These are phyloP conservation scores for Eucalyptus leucophloia DNA, from an alignment of 345 rosid genomes.

Conservation along the genomic window DNA sequence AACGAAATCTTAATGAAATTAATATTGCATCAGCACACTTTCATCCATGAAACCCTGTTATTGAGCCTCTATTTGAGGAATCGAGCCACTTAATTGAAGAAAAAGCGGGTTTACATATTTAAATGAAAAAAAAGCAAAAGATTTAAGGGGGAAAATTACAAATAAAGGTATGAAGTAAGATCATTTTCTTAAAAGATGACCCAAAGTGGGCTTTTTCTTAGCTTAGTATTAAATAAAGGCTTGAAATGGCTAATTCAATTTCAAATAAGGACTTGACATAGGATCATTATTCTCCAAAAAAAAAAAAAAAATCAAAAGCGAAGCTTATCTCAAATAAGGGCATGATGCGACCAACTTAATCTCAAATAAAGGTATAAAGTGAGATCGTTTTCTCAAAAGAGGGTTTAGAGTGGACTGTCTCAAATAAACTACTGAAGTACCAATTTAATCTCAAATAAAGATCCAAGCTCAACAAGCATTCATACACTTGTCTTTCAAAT, in stretches of 20 bases:
- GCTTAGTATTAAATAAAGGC: neutral
- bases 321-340: too few species aligned
- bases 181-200: neutral
- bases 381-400: rapidly evolving
- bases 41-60: neutral
- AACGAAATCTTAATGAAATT: neutral
- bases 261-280: neutral
- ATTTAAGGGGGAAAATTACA: too few species aligned
- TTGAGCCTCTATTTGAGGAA: neutral
- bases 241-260: too few species aligned
- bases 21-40: neutral
- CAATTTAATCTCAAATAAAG: neutral
- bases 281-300: too few species aligned
- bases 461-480: rapidly evolving
- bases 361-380: neutral
- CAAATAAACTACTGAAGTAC: neutral
- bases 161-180: neutral
- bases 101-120: neutral
- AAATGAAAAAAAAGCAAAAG: neutral
- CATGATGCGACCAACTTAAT: too few species aligned
- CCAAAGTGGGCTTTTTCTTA: neutral
- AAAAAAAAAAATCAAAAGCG: too few species aligned
- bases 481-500: neutral
- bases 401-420: neutral
- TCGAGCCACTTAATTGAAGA: neutral